Conservation (phyloP, 1,284 basidiomycete genomes). For the Heterobasidion irregulare region DNA sequence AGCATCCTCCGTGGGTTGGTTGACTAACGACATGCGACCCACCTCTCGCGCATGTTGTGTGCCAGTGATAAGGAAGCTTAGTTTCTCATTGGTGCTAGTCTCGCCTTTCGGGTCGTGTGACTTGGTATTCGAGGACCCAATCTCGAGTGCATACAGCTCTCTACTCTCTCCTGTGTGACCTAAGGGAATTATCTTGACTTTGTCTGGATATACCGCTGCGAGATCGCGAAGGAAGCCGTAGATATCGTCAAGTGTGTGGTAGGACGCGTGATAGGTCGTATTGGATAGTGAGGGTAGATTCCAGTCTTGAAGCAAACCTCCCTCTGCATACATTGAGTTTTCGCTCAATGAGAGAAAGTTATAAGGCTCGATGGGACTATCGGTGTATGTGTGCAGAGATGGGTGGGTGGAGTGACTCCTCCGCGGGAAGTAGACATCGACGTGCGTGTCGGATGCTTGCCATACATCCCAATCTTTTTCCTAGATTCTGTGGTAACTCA, state of each 20-base stretch:
- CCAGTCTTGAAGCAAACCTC: constrained; percentile 10
- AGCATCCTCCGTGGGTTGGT: constrained; percentile 7
- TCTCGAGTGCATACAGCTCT: constrained; percentile 43
- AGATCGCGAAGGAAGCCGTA: constrained; percentile 43
- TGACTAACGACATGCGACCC: constrained; percentile 12
- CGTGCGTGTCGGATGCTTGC: constrained; percentile 16
- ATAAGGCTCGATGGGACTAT: constrained; percentile 2
- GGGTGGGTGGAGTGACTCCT: constrained; percentile 1
- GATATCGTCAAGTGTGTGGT: constrained; percentile 47
- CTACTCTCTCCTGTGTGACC: constrained; percentile 47
- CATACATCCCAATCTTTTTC: constrained; percentile 19
- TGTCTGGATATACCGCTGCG: constrained; percentile 30
- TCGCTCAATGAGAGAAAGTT: neutral
- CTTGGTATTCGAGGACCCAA: constrained; percentile 20
- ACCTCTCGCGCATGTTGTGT: constrained; percentile 80
- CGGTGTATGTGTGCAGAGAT: constrained; percentile 3
- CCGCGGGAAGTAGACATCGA: constrained; percentile 16
- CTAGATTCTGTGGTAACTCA: constrained; percentile 8
- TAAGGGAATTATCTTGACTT: constrained; percentile 31
- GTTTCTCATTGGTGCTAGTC: constrained; percentile 3
- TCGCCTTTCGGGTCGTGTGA: constrained; percentile 10
- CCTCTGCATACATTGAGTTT: neutral
- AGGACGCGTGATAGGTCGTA: constrained; percentile 38
- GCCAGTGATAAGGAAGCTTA: constrained; percentile 59
- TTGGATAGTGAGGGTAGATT: constrained; percentile 22